Conservation (phyloP, 2,329 filamentous ascomycete species). For the Pseudogymnoascus sp. region DNA sequence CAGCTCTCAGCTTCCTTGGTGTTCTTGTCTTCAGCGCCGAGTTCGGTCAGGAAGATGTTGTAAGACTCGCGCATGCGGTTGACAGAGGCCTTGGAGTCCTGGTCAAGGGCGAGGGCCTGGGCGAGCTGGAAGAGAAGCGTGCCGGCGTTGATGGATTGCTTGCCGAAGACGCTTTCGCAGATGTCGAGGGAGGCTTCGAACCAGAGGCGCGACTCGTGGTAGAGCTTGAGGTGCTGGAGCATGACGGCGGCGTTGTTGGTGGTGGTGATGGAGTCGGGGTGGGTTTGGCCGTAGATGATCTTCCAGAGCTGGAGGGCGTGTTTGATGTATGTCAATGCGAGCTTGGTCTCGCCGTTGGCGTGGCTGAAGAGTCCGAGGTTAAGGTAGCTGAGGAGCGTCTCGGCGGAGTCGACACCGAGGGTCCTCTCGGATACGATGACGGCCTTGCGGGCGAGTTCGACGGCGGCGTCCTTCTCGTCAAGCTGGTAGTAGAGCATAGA, state of each 20-base stretch:
- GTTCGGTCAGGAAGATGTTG: constrained; percentile 82
- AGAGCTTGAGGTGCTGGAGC: constrained; percentile 91
- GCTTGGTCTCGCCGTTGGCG: constrained; percentile 79
- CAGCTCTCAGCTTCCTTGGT: constrained; percentile 96
- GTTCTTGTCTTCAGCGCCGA: constrained; percentile 88
- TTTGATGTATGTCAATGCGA: constrained; percentile 79
- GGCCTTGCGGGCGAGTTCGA: constrained; percentile 92
- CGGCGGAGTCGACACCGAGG: constrained; percentile 82
- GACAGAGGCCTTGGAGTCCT: constrained; percentile 86
- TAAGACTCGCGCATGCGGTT: constrained; percentile 92
- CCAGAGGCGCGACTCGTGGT: constrained; percentile 90
- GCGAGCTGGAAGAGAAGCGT: constrained; percentile 96
- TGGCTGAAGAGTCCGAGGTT: constrained; percentile 94
- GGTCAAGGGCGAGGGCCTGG: constrained; percentile 89
- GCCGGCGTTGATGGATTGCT: constrained; percentile 83
- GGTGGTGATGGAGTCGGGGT: constrained; percentile 96
- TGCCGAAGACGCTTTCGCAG: constrained; percentile 83
- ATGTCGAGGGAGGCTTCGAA: constrained; percentile 88
- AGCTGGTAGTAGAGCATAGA: constrained; percentile 95
- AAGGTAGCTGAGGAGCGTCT: constrained; percentile 90
- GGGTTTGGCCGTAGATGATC: constrained; percentile 85
- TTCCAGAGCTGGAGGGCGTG: constrained; percentile 96
- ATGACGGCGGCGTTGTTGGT: constrained; percentile 98
- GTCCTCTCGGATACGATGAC: constrained; percentile 94
- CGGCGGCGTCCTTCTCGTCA: constrained; percentile 93